These are phyloP conservation scores for Lichtheimia ornata DNA, from an alignment of 371 early-diverging fungal species.

Conservation along the genomic window DNA sequence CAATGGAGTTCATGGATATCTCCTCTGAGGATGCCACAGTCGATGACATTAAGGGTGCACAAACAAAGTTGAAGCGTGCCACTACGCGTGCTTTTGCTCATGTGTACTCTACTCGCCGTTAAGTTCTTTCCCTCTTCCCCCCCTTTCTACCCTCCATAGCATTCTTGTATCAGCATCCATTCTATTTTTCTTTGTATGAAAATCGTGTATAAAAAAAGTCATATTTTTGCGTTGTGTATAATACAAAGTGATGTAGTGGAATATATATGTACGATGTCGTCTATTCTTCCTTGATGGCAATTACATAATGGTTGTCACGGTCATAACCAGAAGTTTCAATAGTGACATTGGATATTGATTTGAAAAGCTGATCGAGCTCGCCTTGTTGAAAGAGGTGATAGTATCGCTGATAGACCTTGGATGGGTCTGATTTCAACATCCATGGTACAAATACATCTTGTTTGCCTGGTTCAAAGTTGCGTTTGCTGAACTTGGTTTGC, in stretches of 20 bases:
- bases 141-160: not conserved
- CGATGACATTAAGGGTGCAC: slow-evolving; percentile 84
- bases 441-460: slow-evolving; percentile 97
- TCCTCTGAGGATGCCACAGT: slow-evolving; percentile 78
- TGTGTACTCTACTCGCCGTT: slow-evolving; percentile 61
- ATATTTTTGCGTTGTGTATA: not conserved
- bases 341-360: not conserved
- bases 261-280: not conserved
- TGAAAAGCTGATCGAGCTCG: slow-evolving; percentile 78
- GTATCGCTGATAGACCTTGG: slow-evolving; percentile 71
- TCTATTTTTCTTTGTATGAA: not conserved
- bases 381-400: slow-evolving; percentile 93
- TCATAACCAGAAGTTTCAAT: slow-evolving; percentile 84
- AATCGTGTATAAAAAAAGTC: slow-evolving; percentile 6
- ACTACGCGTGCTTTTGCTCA: slow-evolving; percentile 76
- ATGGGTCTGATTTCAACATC: slow-evolving; percentile 48
- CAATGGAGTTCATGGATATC: slow-evolving; percentile 87
- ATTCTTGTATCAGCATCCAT: not conserved
- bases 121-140: slow-evolving; percentile 10
- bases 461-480: slow-evolving; percentile 74
- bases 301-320: slow-evolving; percentile 91
- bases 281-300: slow-evolving; percentile 36
- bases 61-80: slow-evolving; percentile 91
- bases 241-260: not conserved
- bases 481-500: slow-evolving; percentile 68